Evolutionary conservation across 768 basidiomycete species (phyloP), one percentile per base, ranked within the genome.

Genomic region (Amanita rimosa): DNA sequence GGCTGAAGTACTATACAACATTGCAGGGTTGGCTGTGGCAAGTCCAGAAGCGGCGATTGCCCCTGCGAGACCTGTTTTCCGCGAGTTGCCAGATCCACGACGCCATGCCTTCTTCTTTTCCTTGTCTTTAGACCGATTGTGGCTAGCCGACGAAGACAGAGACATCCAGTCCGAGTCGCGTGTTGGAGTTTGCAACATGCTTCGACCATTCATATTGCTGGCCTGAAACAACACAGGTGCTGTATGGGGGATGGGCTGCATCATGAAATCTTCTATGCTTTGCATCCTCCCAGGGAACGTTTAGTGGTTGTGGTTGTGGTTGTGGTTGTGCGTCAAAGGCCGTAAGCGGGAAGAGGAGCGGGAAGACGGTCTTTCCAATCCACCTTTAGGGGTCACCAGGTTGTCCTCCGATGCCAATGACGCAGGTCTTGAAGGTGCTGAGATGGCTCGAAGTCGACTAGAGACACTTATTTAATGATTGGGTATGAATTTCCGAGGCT

Each of bases 41-140:
- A 82, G 64, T 14, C 82, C 79, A 14, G 79, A 78, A 2, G 79
- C 77, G 1, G 83, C 81, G 43, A 84, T 70, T 1, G 82, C 83
- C 45, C 73, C 71, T 3, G 84, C 83, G n/a, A 85, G 70, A 19
- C 78, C 76, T 0, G 75, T 73, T 57, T 76, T 78, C 33, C 68
- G 64, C 31, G 64, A 62, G 41, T 61, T 65, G 2, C 69, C 62
- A 3, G 63, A 53, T 27, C 35, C 35, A 35, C 70, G 64, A 31
- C 64, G 60, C 73, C 74, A 75, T 6, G 70, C 65, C 2, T 68
- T 62, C 45, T 71, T 73, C 51, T 69, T 68, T 16, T 64, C 59
- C 33, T 64, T 64, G 43, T 60, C 56, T 47, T 63, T 59, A 51
- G 57, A 49, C 44, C 46, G 51, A 47, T 53, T 51, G 11, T 55